Evolutionary conservation across 495 filamentous ascomycete species (phyloP).

Genomic region (Penicillium samsonianum): DNA sequence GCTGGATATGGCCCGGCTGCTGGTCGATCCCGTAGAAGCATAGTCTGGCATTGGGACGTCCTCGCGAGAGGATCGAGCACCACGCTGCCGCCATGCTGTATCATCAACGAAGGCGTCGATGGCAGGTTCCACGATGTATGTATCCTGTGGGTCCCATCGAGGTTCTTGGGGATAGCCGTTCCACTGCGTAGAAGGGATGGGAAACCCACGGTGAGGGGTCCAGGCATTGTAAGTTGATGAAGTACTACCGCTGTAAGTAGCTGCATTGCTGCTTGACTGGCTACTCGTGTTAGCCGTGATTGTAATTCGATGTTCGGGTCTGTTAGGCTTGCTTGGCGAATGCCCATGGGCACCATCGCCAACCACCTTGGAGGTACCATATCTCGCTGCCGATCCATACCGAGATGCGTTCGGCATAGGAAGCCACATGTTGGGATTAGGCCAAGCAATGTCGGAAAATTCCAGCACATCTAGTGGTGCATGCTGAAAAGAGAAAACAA

Average conservation of each 20-base stretch:
- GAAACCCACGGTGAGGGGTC: constrained; percentile 26
- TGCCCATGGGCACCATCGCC: constrained; percentile 49
- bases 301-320: constrained; percentile 17
- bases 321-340: constrained; percentile 44
- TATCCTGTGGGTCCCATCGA: constrained; percentile 28
- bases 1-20: constrained; percentile 46
- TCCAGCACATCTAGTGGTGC: constrained; percentile 83
- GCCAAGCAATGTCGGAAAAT: constrained; percentile 77
- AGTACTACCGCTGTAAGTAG: constrained; percentile 14
- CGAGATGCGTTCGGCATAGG: constrained; percentile 41
- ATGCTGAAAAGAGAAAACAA: constrained; percentile 85
- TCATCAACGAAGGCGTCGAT: constrained; percentile 37
- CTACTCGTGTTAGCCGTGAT: constrained; percentile 10
- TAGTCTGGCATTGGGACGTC: constrained; percentile 59
- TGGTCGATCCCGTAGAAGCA: constrained; percentile 37
- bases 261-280: constrained; percentile 18
- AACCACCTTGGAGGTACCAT: constrained; percentile 29
- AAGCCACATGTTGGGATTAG: constrained; percentile 74
- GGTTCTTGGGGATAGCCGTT: constrained; percentile 4
- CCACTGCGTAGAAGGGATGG: constrained; percentile 23
- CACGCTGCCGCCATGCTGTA: constrained; percentile 35
- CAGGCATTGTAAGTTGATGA: constrained; percentile 27
- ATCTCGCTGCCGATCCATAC: constrained; percentile 29
- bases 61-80: constrained; percentile 45
- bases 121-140: constrained; percentile 32